Base-by-base conservation (phyloP, 2,329 filamentous ascomycete species). In the Fusarium denticulatum region DNA sequence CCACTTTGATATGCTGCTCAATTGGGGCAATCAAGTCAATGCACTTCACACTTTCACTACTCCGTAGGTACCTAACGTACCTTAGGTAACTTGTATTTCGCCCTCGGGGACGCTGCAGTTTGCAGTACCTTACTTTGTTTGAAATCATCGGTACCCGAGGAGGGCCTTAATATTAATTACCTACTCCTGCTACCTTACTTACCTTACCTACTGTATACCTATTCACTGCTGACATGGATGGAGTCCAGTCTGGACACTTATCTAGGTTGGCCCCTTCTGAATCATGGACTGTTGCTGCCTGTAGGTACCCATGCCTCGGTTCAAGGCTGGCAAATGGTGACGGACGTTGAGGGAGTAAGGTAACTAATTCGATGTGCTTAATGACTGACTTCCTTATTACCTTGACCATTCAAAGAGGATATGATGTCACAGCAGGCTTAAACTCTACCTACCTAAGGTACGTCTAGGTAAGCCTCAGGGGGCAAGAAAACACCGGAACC, bases 91-190 rank as follows among this genome's bases (percentile, higher is more conserved):
- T 57, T 68, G 39, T 36, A 53, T 37, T 68, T 67, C 62, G 63
- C 30, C 47, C 22, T 50, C 28, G 47, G n/a, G 30, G 46, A 24
- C 55, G 24, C 66, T 43, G 28, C 37, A 43, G 42, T 68, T 55
- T 45, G 26, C 61, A 39, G 63, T 68, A 67, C 65, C 43, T 26
- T 68, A 67, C 65, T 49, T 26, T 24, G 24, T 20, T 36, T 49
- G 43, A 26, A 68, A 50, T 37, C 49, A 42, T 60, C 60, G 49
- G 42, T 71, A 74, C 75, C 71, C 45, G 55, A 72, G 59, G 53
- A 69, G 64, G 52, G 46, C 64, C 28, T 39, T 14, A 30, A n/a
- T 28, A 65, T 64, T 8, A 26, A 24, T 9, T 45, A 28, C 34
- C 34, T 37, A 20, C 36, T 37, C 36, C 16, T 37, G 36, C 36